Evolutionary conservation across 2,329 filamentous ascomycete species (phyloP).

Genomic region (Aspergillus fructus): DNA sequence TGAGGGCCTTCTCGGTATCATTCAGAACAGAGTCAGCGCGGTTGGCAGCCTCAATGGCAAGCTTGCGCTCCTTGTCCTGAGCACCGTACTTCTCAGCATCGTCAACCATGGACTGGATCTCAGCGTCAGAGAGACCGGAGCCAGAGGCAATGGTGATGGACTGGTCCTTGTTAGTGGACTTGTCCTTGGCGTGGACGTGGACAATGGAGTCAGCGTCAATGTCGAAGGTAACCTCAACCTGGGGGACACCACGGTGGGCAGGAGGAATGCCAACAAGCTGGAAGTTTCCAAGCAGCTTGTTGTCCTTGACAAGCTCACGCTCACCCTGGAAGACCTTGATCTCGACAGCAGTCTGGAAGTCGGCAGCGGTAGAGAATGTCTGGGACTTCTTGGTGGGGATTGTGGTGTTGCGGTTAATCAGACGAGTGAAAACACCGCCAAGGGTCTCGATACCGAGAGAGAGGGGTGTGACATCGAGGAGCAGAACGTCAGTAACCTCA

Average conservation of each 20-base stretch:
- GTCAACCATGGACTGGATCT: slow-evolving; percentile 97
- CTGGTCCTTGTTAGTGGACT: slow-evolving; percentile 99
- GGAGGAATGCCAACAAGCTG: slow-evolving; percentile 96
- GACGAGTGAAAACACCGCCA: slow-evolving; percentile 93
- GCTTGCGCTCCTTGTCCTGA: slow-evolving; percentile 94
- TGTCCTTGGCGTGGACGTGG: slow-evolving; percentile 97
- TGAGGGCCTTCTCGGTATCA: slow-evolving; percentile 97
- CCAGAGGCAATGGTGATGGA: slow-evolving; percentile 98
- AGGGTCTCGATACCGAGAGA: slow-evolving; percentile 98
- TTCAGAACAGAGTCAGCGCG: slow-evolving; percentile 93
- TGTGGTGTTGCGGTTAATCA: slow-evolving; percentile 99
- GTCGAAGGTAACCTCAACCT: slow-evolving; percentile 97
- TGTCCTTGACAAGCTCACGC: slow-evolving; percentile 97
- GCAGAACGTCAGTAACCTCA: slow-evolving; percentile 92
- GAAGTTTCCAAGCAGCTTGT: slow-evolving; percentile 99
- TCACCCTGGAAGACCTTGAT: slow-evolving; percentile 99
- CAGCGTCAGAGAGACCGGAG: slow-evolving; percentile 88
- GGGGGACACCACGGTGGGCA: slow-evolving; percentile 91
- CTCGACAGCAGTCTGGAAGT: slow-evolving; percentile 98
- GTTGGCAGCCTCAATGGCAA: slow-evolving; percentile 94
- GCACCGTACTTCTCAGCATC: slow-evolving; percentile 97
- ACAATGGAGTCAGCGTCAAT: slow-evolving; percentile 98
- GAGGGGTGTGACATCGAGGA: slow-evolving; percentile 92
- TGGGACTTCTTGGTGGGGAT: slow-evolving; percentile 99
- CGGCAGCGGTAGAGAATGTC: slow-evolving; percentile 94